phyloP scores from a whole-genome alignment of 176 grass and related monocot genomes.

The Carex pumila region DNA sequence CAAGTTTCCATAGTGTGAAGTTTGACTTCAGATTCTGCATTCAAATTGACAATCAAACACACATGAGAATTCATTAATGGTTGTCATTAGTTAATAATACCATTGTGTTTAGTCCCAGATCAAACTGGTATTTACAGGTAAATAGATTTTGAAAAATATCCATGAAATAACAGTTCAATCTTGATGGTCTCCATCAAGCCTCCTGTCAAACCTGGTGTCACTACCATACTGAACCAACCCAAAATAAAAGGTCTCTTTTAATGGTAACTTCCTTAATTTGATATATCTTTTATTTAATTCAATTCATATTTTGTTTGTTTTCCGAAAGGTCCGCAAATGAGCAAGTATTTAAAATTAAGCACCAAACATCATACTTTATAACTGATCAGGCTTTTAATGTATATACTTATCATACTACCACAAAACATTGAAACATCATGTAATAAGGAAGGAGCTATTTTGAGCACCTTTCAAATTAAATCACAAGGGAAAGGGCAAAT shows the following conservation, averaged over 20 bases:
- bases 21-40: constrained; percentile 93
- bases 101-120: not conserved
- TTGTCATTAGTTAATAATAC: not conserved
- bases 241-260: not conserved
- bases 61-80: not conserved
- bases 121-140: not conserved
- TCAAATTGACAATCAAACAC: constrained; percentile 13
- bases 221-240: not conserved
- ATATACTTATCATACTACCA: not conserved
- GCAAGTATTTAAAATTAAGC: not conserved
- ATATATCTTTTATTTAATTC: not conserved
- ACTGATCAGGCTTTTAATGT: not conserved
- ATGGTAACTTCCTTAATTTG: not conserved
- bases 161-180: not conserved
- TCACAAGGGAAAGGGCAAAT: not conserved
- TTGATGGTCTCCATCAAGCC: not conserved
- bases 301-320: not conserved
- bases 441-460: not conserved
- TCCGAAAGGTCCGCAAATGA: not conserved
- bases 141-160: not conserved
- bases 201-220: not conserved
- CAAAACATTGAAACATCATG: not conserved
- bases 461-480: not conserved
- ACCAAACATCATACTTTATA: not conserved
- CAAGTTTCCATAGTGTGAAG: constrained; percentile 93